Evolutionary conservation across 306 rosid genomes (phyloP), one percentile per base, ranked within the genome.

Genomic region (Nissolia schottii): DNA sequence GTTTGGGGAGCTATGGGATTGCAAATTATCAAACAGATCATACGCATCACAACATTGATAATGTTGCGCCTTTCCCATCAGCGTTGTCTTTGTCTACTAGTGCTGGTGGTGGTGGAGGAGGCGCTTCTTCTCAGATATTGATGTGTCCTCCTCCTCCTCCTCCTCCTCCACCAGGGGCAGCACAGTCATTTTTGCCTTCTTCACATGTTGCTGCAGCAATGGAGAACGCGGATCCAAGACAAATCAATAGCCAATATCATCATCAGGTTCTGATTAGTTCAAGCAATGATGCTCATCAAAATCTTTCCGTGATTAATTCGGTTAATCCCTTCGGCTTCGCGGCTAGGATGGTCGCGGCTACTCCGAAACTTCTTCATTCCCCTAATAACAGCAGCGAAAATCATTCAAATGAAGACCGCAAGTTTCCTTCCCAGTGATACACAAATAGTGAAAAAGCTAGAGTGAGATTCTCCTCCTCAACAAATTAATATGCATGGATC

Each of bases 21-120:
- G n/a, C n/a, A n/a, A n/a, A n/a, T n/a, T n/a, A n/a, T n/a, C 91
- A 87, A 76, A 23, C 71, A 40, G 90, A 89, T 76, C n/a, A 27
- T 71, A 7, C 88, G n/a, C n/a, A n/a, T n/a, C n/a, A 83, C 22
- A 79, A 68, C 64, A 77, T 84, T 64, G n/a, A n/a, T n/a, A 81
- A 86, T 70, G 79, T 78, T 22, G 55, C 79, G 46, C 63, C 85
- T 67, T 74, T 85, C 67, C 88, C 92, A 12, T 87, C 96, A 57
- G 53, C 88, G 5, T 67, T 82, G 85, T 80, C 96, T 68, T 77
- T 90, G 49, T 82, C 93, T 51, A 83, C 83, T 28, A 85, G n/a
- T n/a, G n/a, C n/a, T n/a, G n/a, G n/a, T n/a, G n/a, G n/a, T n/a
- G n/a, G n/a, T n/a, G n/a, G n/a, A n/a, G n/a, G n/a, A n/a, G 51